phyloP scores from a whole-genome alignment of 1,284 basidiomycete genomes.

The Moniliophthora roreri region DNA sequence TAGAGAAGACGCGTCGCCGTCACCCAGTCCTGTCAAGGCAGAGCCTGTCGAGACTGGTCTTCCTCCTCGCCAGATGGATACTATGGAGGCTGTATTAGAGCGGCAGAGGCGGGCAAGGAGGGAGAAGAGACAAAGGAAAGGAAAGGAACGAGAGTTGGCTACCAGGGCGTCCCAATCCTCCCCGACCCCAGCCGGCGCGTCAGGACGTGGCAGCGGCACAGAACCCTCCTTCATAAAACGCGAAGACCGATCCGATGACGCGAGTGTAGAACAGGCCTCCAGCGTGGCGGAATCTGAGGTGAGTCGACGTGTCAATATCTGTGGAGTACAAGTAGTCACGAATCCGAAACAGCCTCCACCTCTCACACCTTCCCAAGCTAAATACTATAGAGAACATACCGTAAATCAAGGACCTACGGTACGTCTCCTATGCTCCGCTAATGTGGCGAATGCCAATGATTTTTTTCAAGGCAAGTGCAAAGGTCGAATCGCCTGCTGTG shows the following conservation, averaged over 20 bases:
- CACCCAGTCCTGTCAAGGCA: constrained; percentile 60
- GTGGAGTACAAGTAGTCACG: constrained; percentile 7
- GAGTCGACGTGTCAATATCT: constrained; percentile 27
- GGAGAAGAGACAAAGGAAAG: constrained; percentile 47
- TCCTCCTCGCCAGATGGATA: constrained; percentile 58
- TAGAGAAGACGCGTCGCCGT: constrained; percentile 41
- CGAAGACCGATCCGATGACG: constrained; percentile 40
- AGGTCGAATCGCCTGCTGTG: constrained; percentile 39
- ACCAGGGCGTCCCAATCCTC: constrained; percentile 38
- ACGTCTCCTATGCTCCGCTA: constrained; percentile 1
- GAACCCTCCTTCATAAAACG: constrained; percentile 55
- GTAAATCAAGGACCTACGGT: constrained; percentile 39
- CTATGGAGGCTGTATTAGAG: constrained; percentile 74
- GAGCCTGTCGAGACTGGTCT: constrained; percentile 50
- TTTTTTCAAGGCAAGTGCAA: constrained; percentile 25
- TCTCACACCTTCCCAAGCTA: constrained; percentile 53
- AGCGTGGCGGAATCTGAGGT: constrained; percentile 25
- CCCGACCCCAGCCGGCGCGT: constrained; percentile 49
- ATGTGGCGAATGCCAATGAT: constrained; percentile 13
- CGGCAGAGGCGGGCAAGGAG: constrained; percentile 57
- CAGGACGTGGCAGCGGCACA: constrained; percentile 36
- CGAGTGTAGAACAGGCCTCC: constrained; percentile 10
- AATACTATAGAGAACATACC: constrained; percentile 61
- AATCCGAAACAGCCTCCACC: constrained; percentile 27
- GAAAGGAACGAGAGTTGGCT: constrained; percentile 40